A percentile compares a stretch with the other conserved stretches of the same genome.
Conservation (phyloP, 495 filamentous ascomycete species). For the Hypoxylon fragiforme region DNA sequence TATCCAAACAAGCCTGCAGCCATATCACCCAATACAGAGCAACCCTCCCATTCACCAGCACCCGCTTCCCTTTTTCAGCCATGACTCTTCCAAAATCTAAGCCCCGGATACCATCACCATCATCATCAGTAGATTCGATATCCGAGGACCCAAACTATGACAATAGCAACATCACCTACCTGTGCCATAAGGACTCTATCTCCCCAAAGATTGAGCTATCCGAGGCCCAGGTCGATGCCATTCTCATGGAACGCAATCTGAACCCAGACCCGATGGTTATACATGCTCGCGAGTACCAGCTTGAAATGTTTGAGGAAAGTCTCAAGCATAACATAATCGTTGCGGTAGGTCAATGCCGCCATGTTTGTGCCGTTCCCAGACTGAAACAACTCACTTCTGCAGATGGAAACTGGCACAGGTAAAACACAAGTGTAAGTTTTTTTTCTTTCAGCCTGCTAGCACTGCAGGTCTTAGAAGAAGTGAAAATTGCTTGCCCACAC, state of each 20-base stretch:
- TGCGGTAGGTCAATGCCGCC: conserved; percentile 55
- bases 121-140: background rate
- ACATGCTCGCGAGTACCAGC: conserved; percentile 73
- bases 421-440: conserved; percentile 83
- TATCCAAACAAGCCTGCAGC: too few relatives aligned
- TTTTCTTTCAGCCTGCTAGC: background rate
- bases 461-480: background rate
- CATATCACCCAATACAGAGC: too few relatives aligned
- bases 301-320: conserved; percentile 88
- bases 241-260: background rate
- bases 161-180: background rate
- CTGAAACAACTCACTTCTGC: conserved; percentile 7
- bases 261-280: conserved; percentile 31
- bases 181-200: conserved; percentile 1
- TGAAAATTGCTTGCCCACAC: background rate
- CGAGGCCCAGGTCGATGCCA: background rate
- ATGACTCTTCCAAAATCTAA: background rate
- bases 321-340: conserved; percentile 81
- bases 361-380: background rate
- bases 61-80: background rate
- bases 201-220: background rate
- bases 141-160: conserved; percentile 6
- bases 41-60: too few relatives aligned
- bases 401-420: conserved; percentile 94
- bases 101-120: background rate